These are phyloP conservation scores for Flaveria linearis DNA, from an alignment of 129 eudicot species.

Conservation along the genomic window DNA sequence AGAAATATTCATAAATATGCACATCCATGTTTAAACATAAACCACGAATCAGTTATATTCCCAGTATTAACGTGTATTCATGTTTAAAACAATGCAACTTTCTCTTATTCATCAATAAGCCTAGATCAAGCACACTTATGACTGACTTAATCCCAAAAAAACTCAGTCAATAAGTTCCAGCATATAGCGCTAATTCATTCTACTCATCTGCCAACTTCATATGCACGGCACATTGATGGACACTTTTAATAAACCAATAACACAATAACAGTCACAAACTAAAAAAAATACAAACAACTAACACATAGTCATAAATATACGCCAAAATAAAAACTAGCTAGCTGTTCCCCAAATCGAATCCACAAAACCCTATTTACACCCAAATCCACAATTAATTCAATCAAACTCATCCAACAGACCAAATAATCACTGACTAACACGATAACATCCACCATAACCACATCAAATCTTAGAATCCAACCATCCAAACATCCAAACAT, in stretches of 20 bases:
- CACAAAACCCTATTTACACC: conserved; percentile 29
- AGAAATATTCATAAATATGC: not conserved
- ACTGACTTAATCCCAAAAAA: conserved; percentile 15
- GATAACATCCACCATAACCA: conserved; percentile 16
- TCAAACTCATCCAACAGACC: conserved; percentile 10
- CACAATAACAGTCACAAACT: not conserved
- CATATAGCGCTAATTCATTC: conserved; percentile 15
- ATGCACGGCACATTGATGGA: conserved; percentile 4
- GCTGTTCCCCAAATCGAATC: conserved; percentile 28
- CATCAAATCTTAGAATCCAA: conserved; percentile 16
- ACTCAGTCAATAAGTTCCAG: conserved; percentile 17
- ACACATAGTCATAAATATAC: not conserved
- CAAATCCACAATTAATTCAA: conserved; percentile 25
- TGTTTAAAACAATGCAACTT: conserved; percentile 12
- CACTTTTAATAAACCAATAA: conserved; percentile 1
- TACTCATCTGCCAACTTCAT: conserved; percentile 29
- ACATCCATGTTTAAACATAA: not conserved
- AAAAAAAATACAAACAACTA: not conserved
- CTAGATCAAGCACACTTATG: conserved; percentile 22
- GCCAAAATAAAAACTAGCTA: not conserved
- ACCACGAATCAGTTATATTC: not conserved
- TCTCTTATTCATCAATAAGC: conserved; percentile 7
- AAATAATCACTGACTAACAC: not conserved
- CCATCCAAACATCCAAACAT: too few relatives aligned
- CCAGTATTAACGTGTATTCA: not conserved